Base-by-base conservation (phyloP, 2,329 filamentous ascomycete species). In the Penicillium glabrum region DNA sequence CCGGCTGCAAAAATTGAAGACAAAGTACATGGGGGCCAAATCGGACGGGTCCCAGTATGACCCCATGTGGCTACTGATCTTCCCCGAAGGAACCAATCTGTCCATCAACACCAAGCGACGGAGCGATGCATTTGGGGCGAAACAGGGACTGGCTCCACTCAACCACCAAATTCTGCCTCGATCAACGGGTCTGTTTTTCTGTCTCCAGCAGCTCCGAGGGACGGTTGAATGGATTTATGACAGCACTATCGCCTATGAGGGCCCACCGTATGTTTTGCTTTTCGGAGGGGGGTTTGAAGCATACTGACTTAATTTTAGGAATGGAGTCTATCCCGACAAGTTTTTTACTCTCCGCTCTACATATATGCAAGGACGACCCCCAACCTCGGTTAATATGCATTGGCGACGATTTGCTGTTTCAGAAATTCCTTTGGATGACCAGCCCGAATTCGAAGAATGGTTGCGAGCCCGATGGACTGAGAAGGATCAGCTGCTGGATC, bases 341-440 rank as follows among this genome's bases (percentile, higher is more conserved):
- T 89, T 90, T 67, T 98, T 96, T 74, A 93, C 90, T 0, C 81
- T 99, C 4, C 84, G 86, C 3, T 92, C 92, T 48, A 96, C 91
- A 4, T 96, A 95, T 71, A 88, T 97, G 61, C 86, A 95, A 72
- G 93, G 95, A 13, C 86, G 90, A 1, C 89, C 93, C 0, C 95
- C 93, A 1, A 96, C 93, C 72, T 96, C 92, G 1, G 93, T 98
- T 68, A 98, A 97, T 75, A 93, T 98, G 80, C 89, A 96, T 76
- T 99, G 93, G 91, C 86, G 95, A 52, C 87, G 92, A 10, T 97
- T 96, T 75, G 84, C 85, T 33, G 72, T 97, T 14, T 83, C 83
- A 23, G 86, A 91, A 21, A 96, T 99, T 44, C 93, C 93, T 0
- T 82, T 96, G 10, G 83, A 91, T 31, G 85, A 88, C 64, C 82